Base-by-base conservation (phyloP, 2,329 filamentous ascomycete genomes). In the Alternaria metachromatica region DNA sequence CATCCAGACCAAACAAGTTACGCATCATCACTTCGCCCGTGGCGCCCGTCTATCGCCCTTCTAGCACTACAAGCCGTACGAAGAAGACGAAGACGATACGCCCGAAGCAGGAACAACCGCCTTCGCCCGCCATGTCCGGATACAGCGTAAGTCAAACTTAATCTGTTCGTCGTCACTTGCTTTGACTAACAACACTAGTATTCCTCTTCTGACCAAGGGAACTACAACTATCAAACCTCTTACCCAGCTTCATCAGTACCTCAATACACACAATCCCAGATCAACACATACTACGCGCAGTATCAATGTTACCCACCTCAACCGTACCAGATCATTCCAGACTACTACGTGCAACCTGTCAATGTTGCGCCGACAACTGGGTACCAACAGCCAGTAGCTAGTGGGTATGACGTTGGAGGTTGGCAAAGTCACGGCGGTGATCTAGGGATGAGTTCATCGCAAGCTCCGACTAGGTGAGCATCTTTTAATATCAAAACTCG, bases 221-320 rank as follows among this genome's bases (percentile, higher is more conserved):
- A 61, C 51, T 75, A 72, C 55, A 69, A 69, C 37, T 67, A 68
- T 44, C 41, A 64, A 15, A 57, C 68, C 6, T 41, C 55, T 1
- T 73, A 74, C 43, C 57, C 62, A 55, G 25, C 30, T 10, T 37
- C 60, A 21, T 33, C 57, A 12, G 64, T 75, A 53, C 74, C 74
- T 25, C 73, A 76, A 43, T 78, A 78, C 63, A 78, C 76, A 9
- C 74, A 77, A 37, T 62, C 74, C 13, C 75, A 78, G 45, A 68
- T 78, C 55, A 66, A 72, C 30, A 62, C 69, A 37, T 76, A 78
- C 60, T 75, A 74, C 54, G 67, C 70, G 43, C 72, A 76, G 53
- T 78, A 76, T 58, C 69, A 73, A 48, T 69, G 67, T 58, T 76
- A 74, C 46, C 76, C 75, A 30, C 68, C 72, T 37, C 71, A 75